Evolutionary conservation across 148 eudicot genomes (phyloP).

Genomic region (Diospyros kaki): DNA sequence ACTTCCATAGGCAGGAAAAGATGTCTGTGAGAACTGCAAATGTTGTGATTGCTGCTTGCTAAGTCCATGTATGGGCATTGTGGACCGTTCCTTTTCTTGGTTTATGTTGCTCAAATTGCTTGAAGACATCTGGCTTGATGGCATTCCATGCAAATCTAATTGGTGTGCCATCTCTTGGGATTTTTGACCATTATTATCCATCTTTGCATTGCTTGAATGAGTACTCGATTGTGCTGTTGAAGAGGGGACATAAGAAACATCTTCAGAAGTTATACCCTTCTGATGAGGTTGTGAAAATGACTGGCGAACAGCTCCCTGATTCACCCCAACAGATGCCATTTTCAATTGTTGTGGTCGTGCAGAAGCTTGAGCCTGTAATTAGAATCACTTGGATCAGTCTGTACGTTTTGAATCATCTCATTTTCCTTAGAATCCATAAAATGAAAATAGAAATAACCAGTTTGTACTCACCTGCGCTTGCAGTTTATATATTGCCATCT

Average conservation of each 20-base stretch:
- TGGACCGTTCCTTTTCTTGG: constrained; percentile 37
- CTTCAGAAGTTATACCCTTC: constrained; percentile 27
- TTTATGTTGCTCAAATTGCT: constrained; percentile 20
- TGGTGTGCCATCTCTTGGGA: constrained; percentile 40
- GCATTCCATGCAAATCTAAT: constrained; percentile 47
- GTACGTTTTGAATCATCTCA: constrained; percentile 37
- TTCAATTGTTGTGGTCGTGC: constrained; percentile 36
- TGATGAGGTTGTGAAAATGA: constrained; percentile 27
- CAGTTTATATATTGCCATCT: constrained; percentile 73
- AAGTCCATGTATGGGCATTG: constrained; percentile 54
- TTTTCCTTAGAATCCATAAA: constrained; percentile 11
- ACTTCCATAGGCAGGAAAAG: constrained; percentile 61
- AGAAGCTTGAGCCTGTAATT: constrained; percentile 39
- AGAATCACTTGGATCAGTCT: constrained; percentile 31
- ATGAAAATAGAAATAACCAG: constrained; percentile 8
- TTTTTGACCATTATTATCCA: constrained; percentile 33
- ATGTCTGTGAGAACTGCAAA: constrained; percentile 59
- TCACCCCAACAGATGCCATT: constrained; percentile 30
- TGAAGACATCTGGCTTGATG: constrained; percentile 42
- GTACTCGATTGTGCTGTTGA: constrained; percentile 25
- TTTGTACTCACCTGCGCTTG: constrained; percentile 55
- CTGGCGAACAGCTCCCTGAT: constrained; percentile 28
- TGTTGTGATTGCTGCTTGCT: constrained; percentile 69
- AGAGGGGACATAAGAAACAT: constrained; percentile 22
- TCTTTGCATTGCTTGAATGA: constrained; percentile 34